Evolutionary conservation across 192 early-diverging fungal species (phyloP).

Genomic region (Coemansia sp.): DNA sequence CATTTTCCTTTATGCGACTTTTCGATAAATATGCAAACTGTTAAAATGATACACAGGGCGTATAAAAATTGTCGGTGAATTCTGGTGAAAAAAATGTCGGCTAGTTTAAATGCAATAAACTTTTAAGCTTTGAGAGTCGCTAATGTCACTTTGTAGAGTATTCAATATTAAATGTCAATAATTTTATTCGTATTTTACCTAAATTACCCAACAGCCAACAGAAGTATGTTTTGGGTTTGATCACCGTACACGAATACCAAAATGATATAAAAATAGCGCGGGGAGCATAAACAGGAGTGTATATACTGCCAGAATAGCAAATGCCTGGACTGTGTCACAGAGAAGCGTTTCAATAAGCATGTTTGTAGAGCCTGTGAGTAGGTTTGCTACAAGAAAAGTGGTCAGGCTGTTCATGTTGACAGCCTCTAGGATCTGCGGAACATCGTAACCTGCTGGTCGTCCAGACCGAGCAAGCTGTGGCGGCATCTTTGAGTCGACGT

Average conservation of each 20-base stretch:
- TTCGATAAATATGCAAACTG: background rate
- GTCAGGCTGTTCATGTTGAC: conserved; percentile 82
- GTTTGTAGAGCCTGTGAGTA: conserved; percentile 85
- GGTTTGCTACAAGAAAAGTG: conserved; percentile 84
- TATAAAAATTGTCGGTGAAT: background rate
- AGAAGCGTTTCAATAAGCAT: conserved; percentile 75
- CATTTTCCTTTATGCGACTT: conserved; percentile 50
- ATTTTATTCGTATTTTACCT: background rate
- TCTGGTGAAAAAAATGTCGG: background rate
- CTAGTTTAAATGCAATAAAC: background rate
- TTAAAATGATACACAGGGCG: too few relatives aligned
- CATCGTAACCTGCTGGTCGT: conserved; percentile 39
- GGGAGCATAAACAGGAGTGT: conserved; percentile 54
- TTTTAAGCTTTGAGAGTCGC: background rate
- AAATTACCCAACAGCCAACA: background rate
- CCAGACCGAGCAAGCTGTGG: conserved; percentile 37
- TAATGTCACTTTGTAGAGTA: background rate
- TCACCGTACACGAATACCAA: conserved; percentile 27
- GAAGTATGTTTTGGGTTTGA: conserved; percentile 7
- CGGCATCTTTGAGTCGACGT: conserved; percentile 53
- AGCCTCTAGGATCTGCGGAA: conserved; percentile 61
- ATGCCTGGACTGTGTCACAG: conserved; percentile 39
- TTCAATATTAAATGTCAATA: background rate
- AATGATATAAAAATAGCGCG: conserved; percentile 22
- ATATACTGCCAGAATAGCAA: conserved; percentile 55